Conservation (phyloP, 2,329 filamentous ascomycete genomes). For the Drechslera avenae region DNA sequence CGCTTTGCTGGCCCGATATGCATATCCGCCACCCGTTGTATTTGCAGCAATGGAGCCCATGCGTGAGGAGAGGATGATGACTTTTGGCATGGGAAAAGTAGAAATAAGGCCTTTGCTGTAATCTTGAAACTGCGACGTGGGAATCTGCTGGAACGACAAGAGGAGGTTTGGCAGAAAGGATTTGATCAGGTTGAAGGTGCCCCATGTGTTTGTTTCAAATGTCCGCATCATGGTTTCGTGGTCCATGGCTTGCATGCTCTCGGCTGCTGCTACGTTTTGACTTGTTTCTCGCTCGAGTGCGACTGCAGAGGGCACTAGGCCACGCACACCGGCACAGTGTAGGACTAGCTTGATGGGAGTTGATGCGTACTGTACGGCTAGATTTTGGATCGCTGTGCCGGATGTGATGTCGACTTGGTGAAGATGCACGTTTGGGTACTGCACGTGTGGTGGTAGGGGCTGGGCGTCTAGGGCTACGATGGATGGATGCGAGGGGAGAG, state of each 20-base stretch:
- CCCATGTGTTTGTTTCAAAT: conserved; percentile 51
- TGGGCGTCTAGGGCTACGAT: conserved; percentile 32
- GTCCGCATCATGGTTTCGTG: conserved; percentile 46
- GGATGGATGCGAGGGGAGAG: conserved; percentile 5
- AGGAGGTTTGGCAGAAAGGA: conserved; percentile 47
- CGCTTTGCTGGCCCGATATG: conserved; percentile 55
- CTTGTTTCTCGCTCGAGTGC: conserved; percentile 3
- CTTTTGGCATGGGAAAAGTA: conserved; percentile 43
- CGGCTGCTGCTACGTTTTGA: conserved; percentile 46
- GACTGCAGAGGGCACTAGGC: conserved; percentile 46
- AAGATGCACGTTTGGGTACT: conserved; percentile 10
- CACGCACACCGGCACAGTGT: conserved; percentile 54
- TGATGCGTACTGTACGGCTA: conserved; percentile 22
- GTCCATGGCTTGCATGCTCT: conserved; percentile 51
- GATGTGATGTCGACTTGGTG: conserved; percentile 20
- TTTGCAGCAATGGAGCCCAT: conserved; percentile 54
- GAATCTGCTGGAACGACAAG: neutral
- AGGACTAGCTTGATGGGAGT: conserved; percentile 48
- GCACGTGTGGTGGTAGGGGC: neutral
- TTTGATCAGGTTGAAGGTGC: conserved; percentile 50
- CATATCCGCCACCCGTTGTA: conserved; percentile 50
- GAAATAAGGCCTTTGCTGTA: no score
- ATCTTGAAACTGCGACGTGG: neutral
- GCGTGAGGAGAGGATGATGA: conserved; percentile 52
- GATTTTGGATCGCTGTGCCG: neutral